Evolutionary conservation across 2,329 filamentous ascomycete species (phyloP), one percentile per base, ranked within the genome.

Genomic region (Teratosphaeria destructans): DNA sequence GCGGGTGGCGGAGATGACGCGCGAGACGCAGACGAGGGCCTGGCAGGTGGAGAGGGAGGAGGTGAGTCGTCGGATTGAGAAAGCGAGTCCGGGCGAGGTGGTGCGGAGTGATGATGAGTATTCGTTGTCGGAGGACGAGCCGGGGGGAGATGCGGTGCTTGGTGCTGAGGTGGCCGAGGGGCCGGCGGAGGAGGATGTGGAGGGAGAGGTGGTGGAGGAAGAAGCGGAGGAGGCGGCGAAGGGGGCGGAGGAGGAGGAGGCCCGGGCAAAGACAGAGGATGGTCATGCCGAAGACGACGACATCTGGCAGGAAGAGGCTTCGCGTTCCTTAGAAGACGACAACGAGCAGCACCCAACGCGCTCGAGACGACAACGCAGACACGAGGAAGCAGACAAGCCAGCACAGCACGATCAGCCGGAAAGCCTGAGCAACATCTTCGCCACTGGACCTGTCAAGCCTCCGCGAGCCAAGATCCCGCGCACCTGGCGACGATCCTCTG

Each of bases 291-390:
- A 61, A 12, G 62, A 60, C 3, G 70, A 68, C 19, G 77, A 79
- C 58, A 72, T 80, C 26, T 79, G 78, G 78, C 72, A 77, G 66
- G 77, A 78, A 59, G 77, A 79, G 63, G 77, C 76, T 16, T 78
- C 76, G 52, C 72, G 75, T 8, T 65, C 65, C 5, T 59, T 64
- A 1, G 66, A 70, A n/a, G 65, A 68, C 19, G 62, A 62, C 4
- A 52, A 59, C 35, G 54, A 61, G 26, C 57, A 54, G 16, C 54
- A 43, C 54, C 52, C 27, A 19, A 19, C 8, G 12, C 7, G 27
- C 29, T 27, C 37, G 52, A 53, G 52, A 39, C 57, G 19, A 52
- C 55, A 16, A 52, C 54, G 6, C 55, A 37, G 55, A 26, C 52
- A 10, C 2, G 23, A 2, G 12, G 34, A 34, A 26, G 19, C 12